phyloP scores from a whole-genome alignment of 2,329 filamentous ascomycete genomes.

The Myriangium duriaei region DNA sequence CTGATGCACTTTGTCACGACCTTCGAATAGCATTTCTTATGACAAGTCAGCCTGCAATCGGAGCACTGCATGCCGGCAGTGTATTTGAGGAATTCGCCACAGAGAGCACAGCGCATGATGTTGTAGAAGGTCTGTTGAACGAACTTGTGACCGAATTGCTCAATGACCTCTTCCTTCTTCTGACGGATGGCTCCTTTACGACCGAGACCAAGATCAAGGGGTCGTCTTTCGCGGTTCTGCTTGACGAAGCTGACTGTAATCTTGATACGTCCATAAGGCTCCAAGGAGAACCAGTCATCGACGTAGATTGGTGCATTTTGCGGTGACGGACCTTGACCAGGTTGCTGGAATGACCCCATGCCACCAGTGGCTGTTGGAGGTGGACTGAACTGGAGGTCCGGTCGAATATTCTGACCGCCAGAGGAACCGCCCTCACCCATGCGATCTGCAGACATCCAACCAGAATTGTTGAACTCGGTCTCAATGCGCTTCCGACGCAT shows the following conservation, averaged over 20 bases:
- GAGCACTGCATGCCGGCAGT: slow-evolving; percentile 98
- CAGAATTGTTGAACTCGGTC: slow-evolving; percentile 82
- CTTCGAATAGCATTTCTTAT: slow-evolving; percentile 91
- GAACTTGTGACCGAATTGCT: slow-evolving; percentile 99
- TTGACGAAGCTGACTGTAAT: slow-evolving; percentile 86
- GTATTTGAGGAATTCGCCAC: slow-evolving; percentile 96
- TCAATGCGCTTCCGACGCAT: slow-evolving; percentile 96
- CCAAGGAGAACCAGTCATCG: slow-evolving; percentile 93
- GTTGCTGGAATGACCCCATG: slow-evolving; percentile 24
- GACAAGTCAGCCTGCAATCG: slow-evolving; percentile 98
- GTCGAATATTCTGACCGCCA: slow-evolving; percentile 25
- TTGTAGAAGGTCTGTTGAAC: slow-evolving; percentile 99
- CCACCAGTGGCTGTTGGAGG: slow-evolving; percentile 28
- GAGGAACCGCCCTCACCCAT: slow-evolving; percentile 54
- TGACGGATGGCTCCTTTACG: slow-evolving; percentile 94
- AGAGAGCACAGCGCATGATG: slow-evolving; percentile 98
- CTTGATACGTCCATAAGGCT: slow-evolving; percentile 86
- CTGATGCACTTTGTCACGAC: slow-evolving; percentile 99
- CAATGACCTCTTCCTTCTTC: slow-evolving; percentile 94
- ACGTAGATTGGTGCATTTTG: slow-evolving; percentile 49
- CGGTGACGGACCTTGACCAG: slow-evolving; percentile 28
- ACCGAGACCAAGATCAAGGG: slow-evolving; percentile 78
- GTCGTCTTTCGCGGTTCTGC: slow-evolving; percentile 68
- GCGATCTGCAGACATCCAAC: slow-evolving; percentile 94
- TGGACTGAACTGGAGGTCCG: slow-evolving; percentile 42